phyloP scores from a whole-genome alignment of 2,329 filamentous ascomycete species.

The Trichoderma lentiforme region DNA sequence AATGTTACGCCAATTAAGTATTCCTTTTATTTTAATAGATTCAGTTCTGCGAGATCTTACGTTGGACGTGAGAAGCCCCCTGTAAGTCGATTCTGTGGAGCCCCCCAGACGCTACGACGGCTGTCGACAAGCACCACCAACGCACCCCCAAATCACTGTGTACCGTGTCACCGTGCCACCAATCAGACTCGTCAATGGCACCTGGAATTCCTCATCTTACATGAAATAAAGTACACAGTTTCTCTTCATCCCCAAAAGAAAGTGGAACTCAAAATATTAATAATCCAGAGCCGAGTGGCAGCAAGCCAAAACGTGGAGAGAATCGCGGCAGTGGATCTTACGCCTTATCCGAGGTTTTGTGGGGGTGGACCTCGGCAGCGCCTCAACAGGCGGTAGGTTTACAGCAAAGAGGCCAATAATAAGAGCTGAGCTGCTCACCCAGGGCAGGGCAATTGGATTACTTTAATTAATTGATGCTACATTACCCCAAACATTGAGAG shows the following conservation, averaged over 20 bases:
- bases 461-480: background rate
- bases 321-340: background rate
- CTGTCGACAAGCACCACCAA: background rate
- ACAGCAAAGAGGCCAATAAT: background rate
- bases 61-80: background rate
- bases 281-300: background rate
- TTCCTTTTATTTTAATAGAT: background rate
- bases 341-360: constrained; percentile 15
- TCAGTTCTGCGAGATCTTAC: background rate
- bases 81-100: background rate
- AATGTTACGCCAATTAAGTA: too few relatives aligned
- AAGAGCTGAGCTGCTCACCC: background rate
- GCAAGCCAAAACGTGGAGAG: background rate
- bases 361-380: constrained; percentile 15
- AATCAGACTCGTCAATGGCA: background rate
- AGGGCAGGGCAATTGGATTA: background rate
- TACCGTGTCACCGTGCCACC: background rate
- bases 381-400: background rate
- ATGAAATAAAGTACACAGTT: background rate
- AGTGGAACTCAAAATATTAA: background rate
- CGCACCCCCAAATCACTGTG: background rate
- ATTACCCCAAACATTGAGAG: background rate
- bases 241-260: background rate
- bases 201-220: background rate
- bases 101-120: background rate